Base-by-base conservation (phyloP, 2,329 filamentous ascomycete species). In the Fusarium armeniacum region DNA sequence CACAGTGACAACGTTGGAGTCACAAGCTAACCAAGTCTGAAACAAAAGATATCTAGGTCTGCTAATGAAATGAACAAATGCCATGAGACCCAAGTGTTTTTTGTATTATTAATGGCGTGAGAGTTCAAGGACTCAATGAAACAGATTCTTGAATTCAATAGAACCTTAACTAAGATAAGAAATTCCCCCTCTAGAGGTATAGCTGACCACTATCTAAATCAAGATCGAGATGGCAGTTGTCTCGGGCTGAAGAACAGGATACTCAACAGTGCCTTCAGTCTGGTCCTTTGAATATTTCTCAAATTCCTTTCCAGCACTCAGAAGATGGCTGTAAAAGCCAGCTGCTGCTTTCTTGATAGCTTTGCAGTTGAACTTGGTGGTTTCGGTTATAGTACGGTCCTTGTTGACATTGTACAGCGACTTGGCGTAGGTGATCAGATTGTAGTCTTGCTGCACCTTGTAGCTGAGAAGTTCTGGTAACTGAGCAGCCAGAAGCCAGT, bases 371-470 rank as follows among this genome's bases (percentile, higher is more conserved):
- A 50, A 38, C 16, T 61, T 22, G 18, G 36, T 43, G 10, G 43
- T 54, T 28, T 68, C 66, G 0, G 33, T 32, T 0, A 47, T 45
- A 0, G 59, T 57, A 1, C 64, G 47, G n/a, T 40, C 45, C 44
- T 61, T 68, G 49, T 68, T 68, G 2, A 61, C 52, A 0, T 61
- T 68, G 24, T 68, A 68, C 26, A 68, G 5, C 1, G 60, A 65
- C 52, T 65, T 61, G 24, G 56, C 56, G 9, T 70, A 70, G 5
- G 67, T 70, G 22, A 70, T 58, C 3, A 70, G 26, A 16, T 70
- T 70, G 22, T 61, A 70, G 13, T 59, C 11, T 1, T 52, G 43
- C 6, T 70, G 56, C 1, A 67, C 68, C 63, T 70, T 67, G 63
- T 55, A 70, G 12, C 62, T 70, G 15, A 70, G 32, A 1, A 70